These are phyloP conservation scores for Umbelopsis isabellina DNA, from an alignment of 192 early-diverging fungal species.

Conservation along the genomic window DNA sequence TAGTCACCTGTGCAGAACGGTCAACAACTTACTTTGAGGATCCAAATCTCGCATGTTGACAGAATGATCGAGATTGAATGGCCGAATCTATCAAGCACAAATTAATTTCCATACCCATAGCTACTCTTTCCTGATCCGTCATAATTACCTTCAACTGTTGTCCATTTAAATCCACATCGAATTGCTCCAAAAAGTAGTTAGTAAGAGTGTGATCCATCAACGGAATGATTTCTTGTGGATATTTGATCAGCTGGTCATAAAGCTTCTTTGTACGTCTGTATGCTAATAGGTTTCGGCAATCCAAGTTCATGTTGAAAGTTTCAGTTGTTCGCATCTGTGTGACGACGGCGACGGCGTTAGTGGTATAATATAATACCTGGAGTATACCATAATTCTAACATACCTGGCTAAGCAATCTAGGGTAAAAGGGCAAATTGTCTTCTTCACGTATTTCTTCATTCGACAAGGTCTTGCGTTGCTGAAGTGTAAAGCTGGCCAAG, in stretches of 20 bases:
- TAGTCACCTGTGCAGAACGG: no score
- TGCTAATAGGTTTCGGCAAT: slow-evolving; percentile 80
- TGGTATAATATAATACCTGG: no score
- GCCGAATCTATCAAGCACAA: slow-evolving; percentile 63
- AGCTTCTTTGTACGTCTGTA: slow-evolving; percentile 70
- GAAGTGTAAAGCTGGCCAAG: slow-evolving; percentile 69
- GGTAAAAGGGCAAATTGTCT: slow-evolving; percentile 77
- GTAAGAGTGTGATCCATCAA: slow-evolving; percentile 89
- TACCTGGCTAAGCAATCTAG: slow-evolving; percentile 65
- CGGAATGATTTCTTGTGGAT: slow-evolving; percentile 95
- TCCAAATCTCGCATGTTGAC: slow-evolving; percentile 94
- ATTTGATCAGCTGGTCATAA: slow-evolving; percentile 86
- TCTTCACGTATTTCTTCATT: slow-evolving; percentile 36
- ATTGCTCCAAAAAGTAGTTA: slow-evolving; percentile 69
- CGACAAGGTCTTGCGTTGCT: slow-evolving; percentile 51
- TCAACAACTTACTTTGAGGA: slow-evolving; percentile 62
- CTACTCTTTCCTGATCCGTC: no score
- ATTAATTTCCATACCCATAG: neutral
- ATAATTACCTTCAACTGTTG: slow-evolving; percentile 58
- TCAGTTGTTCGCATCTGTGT: slow-evolving; percentile 69
- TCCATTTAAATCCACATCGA: slow-evolving; percentile 64
- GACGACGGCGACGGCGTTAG: neutral
- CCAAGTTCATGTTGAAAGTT: slow-evolving; percentile 82
- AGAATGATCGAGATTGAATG: slow-evolving; percentile 78
- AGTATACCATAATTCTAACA: neutral